Evolutionary conservation across 2,329 filamentous ascomycete species (phyloP), one percentile per base, ranked within the genome.

Genomic region (Phyllosticta paracitricarpa): DNA sequence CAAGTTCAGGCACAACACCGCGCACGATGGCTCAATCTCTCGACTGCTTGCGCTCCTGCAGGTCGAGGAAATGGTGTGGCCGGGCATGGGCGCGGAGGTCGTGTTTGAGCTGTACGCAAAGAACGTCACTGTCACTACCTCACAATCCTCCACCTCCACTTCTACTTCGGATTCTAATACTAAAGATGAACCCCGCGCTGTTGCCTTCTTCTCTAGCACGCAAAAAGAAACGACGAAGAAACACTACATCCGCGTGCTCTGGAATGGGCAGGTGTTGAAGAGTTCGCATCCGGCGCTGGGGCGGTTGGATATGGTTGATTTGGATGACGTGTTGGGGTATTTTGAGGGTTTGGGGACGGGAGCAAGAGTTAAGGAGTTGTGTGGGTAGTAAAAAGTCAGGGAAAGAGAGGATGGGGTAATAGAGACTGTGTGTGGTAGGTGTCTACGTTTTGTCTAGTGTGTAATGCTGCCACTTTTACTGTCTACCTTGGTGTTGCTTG

Each of bases 31-130:
- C 2, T 87, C 84, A 3, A 69, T 92, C 6, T 84, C 86, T 10
- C 76, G 84, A 2, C 68, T 93, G 6, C 76, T 94, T 24, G 83
- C 83, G 2, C 80, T 92, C 17, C 70, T 94, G 68, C 89, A 93
- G 74, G 68, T 88, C 1, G 85, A 90, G 24, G 72, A 78, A 58
- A 93, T 93, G 89, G 84, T 91, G 1, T 93, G 89, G 89, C 89
- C 89, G 0, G 89, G 89, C 0, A 91, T 93, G 89, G 89, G 89
- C 0, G 79, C 84, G 9, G 89, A 93, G 74, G 79, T 93, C 0
- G 82, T 91, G 0, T 91, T 92, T 69, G 89, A 93, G 75, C 69
- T 92, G 30, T 91, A 73, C 30, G 57, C 63, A n/a, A 65, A 65
- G 56, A 66, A 65, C 7, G 57, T n/a, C 10, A 19, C 4, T 8